Percentiles rank a stretch among this genome's conserved stretches.
phyloP scores from a whole-genome alignment of 164 flowering plant species.

The Pachysandra terminalis region DNA sequence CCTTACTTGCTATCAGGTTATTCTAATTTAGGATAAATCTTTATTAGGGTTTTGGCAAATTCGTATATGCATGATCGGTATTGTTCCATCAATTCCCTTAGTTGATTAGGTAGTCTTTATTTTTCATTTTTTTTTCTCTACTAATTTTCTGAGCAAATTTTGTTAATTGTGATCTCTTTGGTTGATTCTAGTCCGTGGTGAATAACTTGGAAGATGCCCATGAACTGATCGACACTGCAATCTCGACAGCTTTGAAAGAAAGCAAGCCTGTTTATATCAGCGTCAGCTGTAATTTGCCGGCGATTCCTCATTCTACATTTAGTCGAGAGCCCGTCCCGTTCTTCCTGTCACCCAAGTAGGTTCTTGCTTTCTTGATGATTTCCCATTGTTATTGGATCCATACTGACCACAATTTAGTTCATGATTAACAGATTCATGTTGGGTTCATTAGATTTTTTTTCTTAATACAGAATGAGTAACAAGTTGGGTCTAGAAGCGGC shows the following conservation, averaged over 20 bases:
- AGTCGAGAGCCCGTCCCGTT: constrained; percentile 77
- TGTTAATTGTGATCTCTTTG: no score
- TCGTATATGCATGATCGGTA: not conserved
- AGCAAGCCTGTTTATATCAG: constrained; percentile 93
- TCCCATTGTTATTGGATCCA: not conserved
- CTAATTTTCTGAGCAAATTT: no score
- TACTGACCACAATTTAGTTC: not conserved
- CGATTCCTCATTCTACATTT: constrained; percentile 79
- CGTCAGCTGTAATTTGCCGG: constrained; percentile 74
- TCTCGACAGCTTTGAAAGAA: constrained; percentile 74
- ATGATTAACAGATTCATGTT: not conserved
- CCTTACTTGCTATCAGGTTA: constrained; percentile 33
- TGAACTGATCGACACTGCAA: constrained; percentile 78
- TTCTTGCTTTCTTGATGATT: not conserved
- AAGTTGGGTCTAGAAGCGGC: constrained; percentile 67
- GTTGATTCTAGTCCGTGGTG: constrained; percentile 57
- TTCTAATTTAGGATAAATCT: not conserved
- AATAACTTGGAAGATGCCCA: constrained; percentile 88
- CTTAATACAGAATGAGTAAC: constrained; percentile 53
- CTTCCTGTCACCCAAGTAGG: constrained; percentile 56
- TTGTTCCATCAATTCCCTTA: no score
- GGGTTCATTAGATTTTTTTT: not conserved
- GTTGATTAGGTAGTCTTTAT: no score
- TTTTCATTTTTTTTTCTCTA: no score
- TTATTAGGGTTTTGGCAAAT: no score